Evolutionary conservation across 768 basidiomycete genomes (phyloP).

Genomic region (Termitomyces sp.): DNA sequence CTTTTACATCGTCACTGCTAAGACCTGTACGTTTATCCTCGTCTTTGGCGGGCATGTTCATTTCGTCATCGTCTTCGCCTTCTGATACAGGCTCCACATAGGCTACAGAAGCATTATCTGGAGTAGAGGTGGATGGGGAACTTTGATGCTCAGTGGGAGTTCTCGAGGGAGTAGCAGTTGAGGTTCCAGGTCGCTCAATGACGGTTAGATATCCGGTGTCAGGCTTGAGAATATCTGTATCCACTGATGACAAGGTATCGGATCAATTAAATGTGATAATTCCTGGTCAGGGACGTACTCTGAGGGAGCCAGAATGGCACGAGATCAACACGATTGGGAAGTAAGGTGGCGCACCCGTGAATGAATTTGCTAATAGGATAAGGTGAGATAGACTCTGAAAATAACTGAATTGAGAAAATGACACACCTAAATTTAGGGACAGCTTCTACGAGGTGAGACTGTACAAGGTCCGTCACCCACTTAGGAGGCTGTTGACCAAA

Average conservation of each 20-base stretch:
- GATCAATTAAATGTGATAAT: background rate
- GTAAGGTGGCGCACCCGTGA: slow-evolving; percentile 90
- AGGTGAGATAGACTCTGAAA: background rate
- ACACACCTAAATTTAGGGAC: slow-evolving; percentile 93
- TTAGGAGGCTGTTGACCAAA: slow-evolving; percentile 91
- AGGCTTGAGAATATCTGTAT: slow-evolving; percentile 92
- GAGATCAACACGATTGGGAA: slow-evolving; percentile 90
- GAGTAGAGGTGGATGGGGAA: slow-evolving; percentile 39
- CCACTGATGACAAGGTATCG: slow-evolving; percentile 52
- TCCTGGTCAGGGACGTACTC: slow-evolving; percentile 43
- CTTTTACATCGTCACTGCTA: slow-evolving; percentile 68
- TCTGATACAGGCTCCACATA: slow-evolving; percentile 94
- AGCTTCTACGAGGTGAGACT: slow-evolving; percentile 93
- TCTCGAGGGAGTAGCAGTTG: slow-evolving; percentile 37
- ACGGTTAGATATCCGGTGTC: slow-evolving; percentile 71
- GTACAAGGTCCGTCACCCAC: slow-evolving; percentile 96
- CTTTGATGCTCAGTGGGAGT: slow-evolving; percentile 44
- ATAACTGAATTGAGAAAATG: background rate
- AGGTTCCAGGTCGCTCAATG: slow-evolving; percentile 67
- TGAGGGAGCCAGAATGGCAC: slow-evolving; percentile 99
- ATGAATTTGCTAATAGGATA: slow-evolving; percentile 73
- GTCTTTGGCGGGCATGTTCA: slow-evolving; percentile 66
- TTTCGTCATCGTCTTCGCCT: slow-evolving; percentile 87
- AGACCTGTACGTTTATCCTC: slow-evolving; percentile 82
- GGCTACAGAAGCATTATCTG: slow-evolving; percentile 25